A percentile compares a stretch with the other conserved stretches of the same genome.
phyloP scores from a whole-genome alignment of 1,284 basidiomycete species.

The Naganishia albida region DNA sequence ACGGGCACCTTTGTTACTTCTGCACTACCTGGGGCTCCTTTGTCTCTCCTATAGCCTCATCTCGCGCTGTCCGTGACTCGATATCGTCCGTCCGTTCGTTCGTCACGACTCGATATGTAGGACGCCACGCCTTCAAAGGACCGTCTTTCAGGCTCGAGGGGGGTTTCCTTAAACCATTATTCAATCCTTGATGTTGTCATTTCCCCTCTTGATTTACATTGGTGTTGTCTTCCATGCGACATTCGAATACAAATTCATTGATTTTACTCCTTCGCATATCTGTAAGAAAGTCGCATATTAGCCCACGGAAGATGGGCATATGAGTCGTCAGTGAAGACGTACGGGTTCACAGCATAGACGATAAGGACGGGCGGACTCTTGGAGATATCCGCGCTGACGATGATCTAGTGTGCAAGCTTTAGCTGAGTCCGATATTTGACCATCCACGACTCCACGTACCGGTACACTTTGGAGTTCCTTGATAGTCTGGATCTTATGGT shows the following conservation, averaged over 20 bases:
- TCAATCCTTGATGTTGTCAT: too few species aligned
- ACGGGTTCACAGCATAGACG: constrained; percentile 38
- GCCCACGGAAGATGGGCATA: not conserved
- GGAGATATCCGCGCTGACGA: constrained; percentile 86
- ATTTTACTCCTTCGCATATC: not conserved
- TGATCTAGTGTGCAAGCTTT: constrained; percentile 62
- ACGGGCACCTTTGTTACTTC: too few species aligned
- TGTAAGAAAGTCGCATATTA: not conserved
- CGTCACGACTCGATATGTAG: too few species aligned
- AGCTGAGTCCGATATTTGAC: constrained; percentile 35
- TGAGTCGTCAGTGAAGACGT: not conserved
- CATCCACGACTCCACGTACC: constrained; percentile 58
- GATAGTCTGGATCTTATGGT: constrained; percentile 91
- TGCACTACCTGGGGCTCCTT: too few species aligned
- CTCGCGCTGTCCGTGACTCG: too few species aligned
- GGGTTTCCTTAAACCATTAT: too few species aligned
- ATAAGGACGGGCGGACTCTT: constrained; percentile 80
- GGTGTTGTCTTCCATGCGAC: too few species aligned
- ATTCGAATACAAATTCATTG: not conserved
- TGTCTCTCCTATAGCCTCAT: too few species aligned
- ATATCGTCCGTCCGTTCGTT: too few species aligned
- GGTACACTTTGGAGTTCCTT: constrained; percentile 85
- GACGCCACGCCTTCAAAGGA: too few species aligned
- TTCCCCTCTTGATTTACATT: too few species aligned
- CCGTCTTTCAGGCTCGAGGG: too few species aligned